Conservation (phyloP, 129 eudicot species). For the Pulicaria dysenterica region DNA sequence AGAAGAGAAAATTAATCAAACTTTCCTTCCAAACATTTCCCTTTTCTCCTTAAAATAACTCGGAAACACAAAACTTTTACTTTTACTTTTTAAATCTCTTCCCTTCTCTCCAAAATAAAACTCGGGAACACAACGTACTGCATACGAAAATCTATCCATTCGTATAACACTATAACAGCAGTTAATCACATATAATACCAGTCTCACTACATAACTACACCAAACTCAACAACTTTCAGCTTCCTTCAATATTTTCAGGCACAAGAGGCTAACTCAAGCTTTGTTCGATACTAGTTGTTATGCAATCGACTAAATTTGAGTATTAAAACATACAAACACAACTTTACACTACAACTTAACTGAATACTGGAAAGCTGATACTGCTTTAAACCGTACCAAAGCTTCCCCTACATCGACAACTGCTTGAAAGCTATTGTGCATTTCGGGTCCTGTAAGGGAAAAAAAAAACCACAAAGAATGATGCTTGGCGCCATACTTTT, state of each 20-base stretch:
- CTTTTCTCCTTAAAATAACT: no score
- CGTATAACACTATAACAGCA: conserved; percentile 11
- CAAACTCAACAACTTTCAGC: conserved; percentile 19
- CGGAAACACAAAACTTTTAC: no score
- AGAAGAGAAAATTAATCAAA: no score
- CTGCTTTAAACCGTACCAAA: neutral
- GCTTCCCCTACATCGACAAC: neutral
- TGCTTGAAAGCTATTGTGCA: conserved; percentile 15
- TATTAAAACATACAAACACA: conserved; percentile 2
- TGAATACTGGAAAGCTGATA: neutral
- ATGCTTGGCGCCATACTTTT: neutral
- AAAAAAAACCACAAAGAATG: neutral
- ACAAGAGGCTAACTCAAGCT: conserved; percentile 11
- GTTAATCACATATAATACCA: conserved; percentile 1
- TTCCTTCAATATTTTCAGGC: conserved; percentile 3
- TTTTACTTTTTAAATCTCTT: no score
- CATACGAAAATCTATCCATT: neutral
- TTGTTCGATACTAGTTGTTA: neutral
- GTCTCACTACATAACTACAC: conserved; percentile 1
- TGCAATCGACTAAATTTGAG: conserved; percentile 16
- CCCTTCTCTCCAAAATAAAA: no score
- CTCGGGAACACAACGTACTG: no score
- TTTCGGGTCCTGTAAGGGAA: conserved; percentile 42
- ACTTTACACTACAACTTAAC: conserved; percentile 20
- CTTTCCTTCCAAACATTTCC: no score